Evolutionary conservation across 176 grass and related monocot species (phyloP).

Genomic region (Cocos nucifera): DNA sequence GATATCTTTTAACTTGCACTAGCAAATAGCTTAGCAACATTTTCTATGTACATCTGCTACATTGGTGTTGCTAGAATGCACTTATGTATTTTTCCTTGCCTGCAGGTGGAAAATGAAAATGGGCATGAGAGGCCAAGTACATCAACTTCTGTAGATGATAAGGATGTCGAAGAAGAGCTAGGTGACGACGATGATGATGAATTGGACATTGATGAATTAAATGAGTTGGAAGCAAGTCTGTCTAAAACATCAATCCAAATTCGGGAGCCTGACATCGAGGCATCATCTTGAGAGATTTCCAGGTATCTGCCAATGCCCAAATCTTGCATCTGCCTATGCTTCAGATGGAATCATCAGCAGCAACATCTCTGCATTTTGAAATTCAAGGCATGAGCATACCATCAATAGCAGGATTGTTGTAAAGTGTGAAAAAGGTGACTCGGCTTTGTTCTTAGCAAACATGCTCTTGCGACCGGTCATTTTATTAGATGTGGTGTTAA

Average conservation of each 20-base stretch:
- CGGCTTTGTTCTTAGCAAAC: no score
- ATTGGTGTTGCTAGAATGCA: background rate
- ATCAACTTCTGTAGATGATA: slow-evolving; percentile 45
- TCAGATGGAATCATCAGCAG: no score
- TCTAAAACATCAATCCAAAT: slow-evolving; percentile 69
- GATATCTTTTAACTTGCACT: no score
- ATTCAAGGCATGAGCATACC: no score
- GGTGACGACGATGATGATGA: slow-evolving; percentile 42
- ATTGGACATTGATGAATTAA: slow-evolving; percentile 87
- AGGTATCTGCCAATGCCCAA: background rate
- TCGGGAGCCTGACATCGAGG: slow-evolving; percentile 38
- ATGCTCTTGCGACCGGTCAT: no score
- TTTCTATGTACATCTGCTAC: no score
- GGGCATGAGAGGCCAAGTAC: slow-evolving; percentile 35
- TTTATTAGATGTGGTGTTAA: no score
- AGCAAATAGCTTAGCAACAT: no score
- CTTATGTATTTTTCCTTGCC: slow-evolving; percentile 8
- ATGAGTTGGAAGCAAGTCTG: slow-evolving; percentile 89
- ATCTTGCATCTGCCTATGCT: no score
- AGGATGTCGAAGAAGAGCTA: slow-evolving; percentile 36
- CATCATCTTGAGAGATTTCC: slow-evolving; percentile 13
- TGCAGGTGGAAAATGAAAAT: slow-evolving; percentile 38
- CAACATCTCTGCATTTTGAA: no score
- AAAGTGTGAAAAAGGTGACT: no score
- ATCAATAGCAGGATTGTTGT: no score